Conservation (phyloP, 441 rosid genomes). For the Pelargonium cotyledonis region DNA sequence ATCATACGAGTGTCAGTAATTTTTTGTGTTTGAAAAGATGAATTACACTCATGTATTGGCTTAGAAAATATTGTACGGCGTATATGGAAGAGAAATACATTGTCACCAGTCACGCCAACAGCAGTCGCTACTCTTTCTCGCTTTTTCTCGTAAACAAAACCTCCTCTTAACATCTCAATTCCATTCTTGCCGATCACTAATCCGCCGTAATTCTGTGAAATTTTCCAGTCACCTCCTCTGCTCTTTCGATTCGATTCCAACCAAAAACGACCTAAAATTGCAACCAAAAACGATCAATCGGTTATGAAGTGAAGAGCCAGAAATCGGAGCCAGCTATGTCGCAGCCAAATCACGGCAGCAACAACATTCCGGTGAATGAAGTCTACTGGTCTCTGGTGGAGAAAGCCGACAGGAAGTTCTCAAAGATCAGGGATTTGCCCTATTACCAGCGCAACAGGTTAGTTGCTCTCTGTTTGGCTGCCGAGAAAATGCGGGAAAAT, state of each 20-base stretch:
- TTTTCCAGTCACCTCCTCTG: neutral
- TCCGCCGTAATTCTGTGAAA: neutral
- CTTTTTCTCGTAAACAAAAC: too few species aligned
- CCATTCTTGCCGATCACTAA: neutral
- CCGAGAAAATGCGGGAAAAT: neutral
- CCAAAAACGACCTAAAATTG: neutral
- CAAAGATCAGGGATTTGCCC: conserved; percentile 95
- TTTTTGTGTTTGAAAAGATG: too few species aligned
- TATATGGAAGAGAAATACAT: too few species aligned
- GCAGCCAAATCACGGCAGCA: conserved; percentile 33
- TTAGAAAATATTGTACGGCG: too few species aligned
- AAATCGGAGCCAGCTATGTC: conserved; percentile 28
- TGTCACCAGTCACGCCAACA: too few species aligned
- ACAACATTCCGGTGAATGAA: conserved; percentile 68
- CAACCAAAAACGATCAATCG: neutral
- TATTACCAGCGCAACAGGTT: conserved; percentile 91
- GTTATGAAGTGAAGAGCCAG: conserved; percentile 8
- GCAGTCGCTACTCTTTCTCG: too few species aligned
- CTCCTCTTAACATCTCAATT: neutral
- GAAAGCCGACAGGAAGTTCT: conserved; percentile 92
- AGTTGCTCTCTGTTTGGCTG: conserved; percentile 3
- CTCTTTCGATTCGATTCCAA: neutral
- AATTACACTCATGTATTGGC: too few species aligned
- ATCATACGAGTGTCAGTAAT: too few species aligned
- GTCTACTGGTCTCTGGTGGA: conserved; percentile 88